Percentiles rank a stretch among this genome's conserved stretches.
Evolutionary conservation across 495 filamentous ascomycete genomes (phyloP).

Genomic region (Annulohypoxylon nitens): DNA sequence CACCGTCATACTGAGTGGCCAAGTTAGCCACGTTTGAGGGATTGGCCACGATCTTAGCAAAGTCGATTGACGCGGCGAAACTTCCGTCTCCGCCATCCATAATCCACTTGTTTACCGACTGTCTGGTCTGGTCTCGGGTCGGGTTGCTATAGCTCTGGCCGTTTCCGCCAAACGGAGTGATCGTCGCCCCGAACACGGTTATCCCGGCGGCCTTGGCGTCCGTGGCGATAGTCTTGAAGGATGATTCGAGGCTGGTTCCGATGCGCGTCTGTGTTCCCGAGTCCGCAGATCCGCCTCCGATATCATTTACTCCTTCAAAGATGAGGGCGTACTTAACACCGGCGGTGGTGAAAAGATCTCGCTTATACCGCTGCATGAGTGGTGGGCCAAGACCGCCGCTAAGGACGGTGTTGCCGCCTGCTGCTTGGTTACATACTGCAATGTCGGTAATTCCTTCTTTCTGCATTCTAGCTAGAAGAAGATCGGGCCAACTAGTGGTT

Average conservation of each 20-base stretch:
- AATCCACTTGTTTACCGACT: conserved; percentile 74
- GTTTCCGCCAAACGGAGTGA: conserved; percentile 73
- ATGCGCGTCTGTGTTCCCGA: conserved; percentile 63
- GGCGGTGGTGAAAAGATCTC: conserved; percentile 70
- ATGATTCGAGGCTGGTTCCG: conserved; percentile 64
- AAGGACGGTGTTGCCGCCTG: conserved; percentile 77
- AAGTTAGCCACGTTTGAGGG: conserved; percentile 60
- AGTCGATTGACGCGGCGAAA: conserved; percentile 75
- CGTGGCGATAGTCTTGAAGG: conserved; percentile 69
- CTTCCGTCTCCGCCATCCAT: conserved; percentile 59
- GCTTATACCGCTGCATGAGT: conserved; percentile 70
- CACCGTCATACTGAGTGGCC: conserved; percentile 68
- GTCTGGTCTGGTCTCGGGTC: conserved; percentile 68
- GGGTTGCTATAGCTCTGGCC: conserved; percentile 67
- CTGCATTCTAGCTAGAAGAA: conserved; percentile 69
- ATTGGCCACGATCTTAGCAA: conserved; percentile 70
- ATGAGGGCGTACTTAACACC: conserved; percentile 74
- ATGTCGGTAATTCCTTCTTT: conserved; percentile 62
- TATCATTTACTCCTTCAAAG: conserved; percentile 81
- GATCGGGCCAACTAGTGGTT: conserved; percentile 71
- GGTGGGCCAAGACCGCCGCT: conserved; percentile 73
- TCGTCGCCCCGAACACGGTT: conserved; percentile 72
- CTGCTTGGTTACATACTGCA: conserved; percentile 77
- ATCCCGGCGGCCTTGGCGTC: conserved; percentile 70
- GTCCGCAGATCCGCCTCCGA: conserved; percentile 66